Evolutionary conservation across 2,329 filamentous ascomycete genomes (phyloP), one percentile per base, ranked within the genome.

Genomic region (Metarhizium anisopliae): DNA sequence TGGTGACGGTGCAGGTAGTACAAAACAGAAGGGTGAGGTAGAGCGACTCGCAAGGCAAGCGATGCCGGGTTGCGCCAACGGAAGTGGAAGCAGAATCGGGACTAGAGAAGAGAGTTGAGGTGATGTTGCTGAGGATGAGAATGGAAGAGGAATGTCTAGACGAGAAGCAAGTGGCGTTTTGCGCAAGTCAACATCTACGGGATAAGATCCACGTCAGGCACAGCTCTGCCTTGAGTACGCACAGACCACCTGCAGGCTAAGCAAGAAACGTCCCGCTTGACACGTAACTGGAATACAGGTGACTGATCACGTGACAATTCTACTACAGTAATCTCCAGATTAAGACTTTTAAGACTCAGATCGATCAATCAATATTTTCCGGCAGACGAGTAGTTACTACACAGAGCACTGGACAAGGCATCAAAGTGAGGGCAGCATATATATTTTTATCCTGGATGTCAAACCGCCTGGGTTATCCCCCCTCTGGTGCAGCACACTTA

Each of bases 161-260:
- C 10, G 20, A 8, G 4, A 30, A 49, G 25, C 14, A 49, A 16
- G 18, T 50, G 10, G 32, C 35, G 52, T 29, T 38, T 16, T 54
- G 45, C 30, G 52, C 32, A 42, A 42, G 52, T 30, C 30, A n/a
- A 45, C 29, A 42, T n/a, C 38, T 62, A 63, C 65, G 68, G 60
- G 63, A 64, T 59, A 63, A 60, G 60, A 67, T 75, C 71, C 74
- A 77, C 74, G 74, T 77, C 74, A 77, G 70, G 70, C 68, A 70
- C 64, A 70, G 69, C 69, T 71, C 70, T 72, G 69, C 68, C 70
- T 71, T 50, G 52, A 42, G 20, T 16, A 42, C 32, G 55, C 55
- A 57, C 55, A 49, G 52, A 55, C 55, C 52, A 57, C 6, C 36
- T 45, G 40, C 29, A 51, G 50, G 20, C 38, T 20, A 4, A 30